Base-by-base conservation (phyloP, 257 asterid species). In the Primulina tabacum region DNA sequence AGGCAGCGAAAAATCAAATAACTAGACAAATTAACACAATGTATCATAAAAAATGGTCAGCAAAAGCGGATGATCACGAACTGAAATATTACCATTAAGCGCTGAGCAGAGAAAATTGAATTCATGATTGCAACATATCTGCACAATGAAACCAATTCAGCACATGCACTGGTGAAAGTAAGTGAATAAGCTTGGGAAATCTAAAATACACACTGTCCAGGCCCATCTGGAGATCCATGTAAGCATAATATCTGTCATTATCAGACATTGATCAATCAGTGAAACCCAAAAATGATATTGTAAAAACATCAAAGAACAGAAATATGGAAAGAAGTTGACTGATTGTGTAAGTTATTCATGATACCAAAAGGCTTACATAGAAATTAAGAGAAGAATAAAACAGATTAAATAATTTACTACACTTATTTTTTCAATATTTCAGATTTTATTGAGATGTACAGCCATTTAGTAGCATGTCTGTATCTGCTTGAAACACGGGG, bases 201-300 rank as follows among this genome's bases (percentile, higher is more conserved):
- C 58, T 53, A 69, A 70, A 73, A 52, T 57, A 84, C 97, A 59
- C 85, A 92, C 96, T 92, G 97, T 74, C 96, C 93, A 59, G 98
- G 93, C 38, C 97, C 98, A 77, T 92, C 97, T 30, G 88, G 95
- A 62, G 97, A 92, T 86, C 98, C 98, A 78, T 92, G 98, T 76
- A 92, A 73, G 84, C 97, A 92, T 72, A 92, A 67, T 75, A 92
- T 87, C 98, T 92, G 97, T 73, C 76, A 89, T 75, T 53, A 66
- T 72, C 63, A 76, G 35, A 65, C 71, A 64, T 40, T 62, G 67
- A 3, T 72, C 59, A 62, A 73, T 74, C 70, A 80, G 79, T 56
- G 30, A 76, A 71, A 68, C 72, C 53, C 70, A 76, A 71, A 28
- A 24, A 67, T 60, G 62, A 38, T 34, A 67, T 43, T 70, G 37